These are phyloP conservation scores for Chalciporus piperatus DNA, from an alignment of 768 basidiomycete genomes.

Conservation along the genomic window DNA sequence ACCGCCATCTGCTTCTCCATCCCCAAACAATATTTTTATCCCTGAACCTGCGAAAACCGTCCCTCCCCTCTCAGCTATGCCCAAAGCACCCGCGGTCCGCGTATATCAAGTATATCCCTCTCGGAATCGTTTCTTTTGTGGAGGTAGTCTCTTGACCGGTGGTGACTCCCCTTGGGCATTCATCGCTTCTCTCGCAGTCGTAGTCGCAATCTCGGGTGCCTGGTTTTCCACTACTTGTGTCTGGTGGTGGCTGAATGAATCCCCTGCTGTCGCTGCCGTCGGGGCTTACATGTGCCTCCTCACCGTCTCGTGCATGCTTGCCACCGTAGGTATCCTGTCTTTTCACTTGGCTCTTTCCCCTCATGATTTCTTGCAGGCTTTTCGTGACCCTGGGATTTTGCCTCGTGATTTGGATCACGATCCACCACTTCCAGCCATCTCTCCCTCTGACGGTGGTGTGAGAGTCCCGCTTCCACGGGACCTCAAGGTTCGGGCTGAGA, in stretches of 20 bases:
- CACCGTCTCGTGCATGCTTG: slow-evolving; percentile 71
- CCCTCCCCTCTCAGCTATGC: slow-evolving; percentile 36
- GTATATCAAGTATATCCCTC: slow-evolving; percentile 69
- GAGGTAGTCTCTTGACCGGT: slow-evolving; percentile 74
- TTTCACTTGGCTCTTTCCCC: slow-evolving; percentile 4
- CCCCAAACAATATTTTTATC: slow-evolving; percentile 29
- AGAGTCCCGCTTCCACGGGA: slow-evolving; percentile 76
- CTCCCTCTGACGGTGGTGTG: slow-evolving; percentile 59
- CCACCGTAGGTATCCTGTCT: slow-evolving; percentile 50
- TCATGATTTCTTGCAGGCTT: slow-evolving; percentile 47
- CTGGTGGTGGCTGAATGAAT: slow-evolving; percentile 85
- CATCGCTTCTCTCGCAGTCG: slow-evolving; percentile 55
- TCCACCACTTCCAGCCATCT: slow-evolving; percentile 68
- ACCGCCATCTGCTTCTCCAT: slow-evolving; percentile 23
- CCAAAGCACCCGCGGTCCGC: slow-evolving; percentile 36
- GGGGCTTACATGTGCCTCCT: slow-evolving; percentile 63
- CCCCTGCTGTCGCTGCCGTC: slow-evolving; percentile 66
- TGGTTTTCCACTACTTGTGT: slow-evolving; percentile 90
- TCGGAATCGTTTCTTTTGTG: slow-evolving; percentile 70
- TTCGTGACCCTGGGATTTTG: slow-evolving; percentile 83
- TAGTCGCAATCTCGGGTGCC: slow-evolving; percentile 66
- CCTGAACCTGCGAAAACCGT: slow-evolving; percentile 28
- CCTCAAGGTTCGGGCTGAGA: slow-evolving; percentile 71
- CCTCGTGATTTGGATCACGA: slow-evolving; percentile 85
- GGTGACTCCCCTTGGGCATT: slow-evolving; percentile 88